These are phyloP conservation scores for Massospora cicadina DNA, from an alignment of 371 early-diverging fungal species.

Conservation along the genomic window DNA sequence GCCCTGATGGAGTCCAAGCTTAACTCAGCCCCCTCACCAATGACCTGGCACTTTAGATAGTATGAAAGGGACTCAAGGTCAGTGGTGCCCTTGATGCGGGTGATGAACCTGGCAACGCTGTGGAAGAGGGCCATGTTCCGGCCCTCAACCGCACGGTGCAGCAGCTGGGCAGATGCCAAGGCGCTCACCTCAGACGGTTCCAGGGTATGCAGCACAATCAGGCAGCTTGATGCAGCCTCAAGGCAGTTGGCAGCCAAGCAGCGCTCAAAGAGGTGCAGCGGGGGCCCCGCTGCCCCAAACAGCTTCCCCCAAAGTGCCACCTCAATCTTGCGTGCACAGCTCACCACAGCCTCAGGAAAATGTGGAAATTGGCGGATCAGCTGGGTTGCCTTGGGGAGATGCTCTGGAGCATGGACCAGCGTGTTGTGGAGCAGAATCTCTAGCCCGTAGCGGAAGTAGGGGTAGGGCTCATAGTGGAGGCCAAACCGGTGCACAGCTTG, in stretches of 20 bases:
- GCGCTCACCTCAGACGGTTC: conserved; percentile 18
- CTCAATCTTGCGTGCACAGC: conserved; percentile 80
- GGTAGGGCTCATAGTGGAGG: conserved; percentile 32
- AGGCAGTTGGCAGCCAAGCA: conserved; percentile 48
- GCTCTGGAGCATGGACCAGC: conserved; percentile 56
- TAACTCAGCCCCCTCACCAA: too few relatives aligned
- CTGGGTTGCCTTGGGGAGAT: conserved; percentile 39
- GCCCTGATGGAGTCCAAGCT: too few relatives aligned
- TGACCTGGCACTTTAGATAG: neutral
- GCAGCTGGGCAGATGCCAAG: neutral
- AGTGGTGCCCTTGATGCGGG: neutral
- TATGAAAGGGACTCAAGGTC: neutral
- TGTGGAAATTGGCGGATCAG: conserved; percentile 57
- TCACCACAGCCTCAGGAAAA: conserved; percentile 63
- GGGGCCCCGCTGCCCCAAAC: conserved; percentile 61
- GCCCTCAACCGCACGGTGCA: neutral
- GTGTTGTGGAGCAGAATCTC: conserved; percentile 71
- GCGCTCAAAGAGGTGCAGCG: conserved; percentile 56
- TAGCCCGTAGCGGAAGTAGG: conserved; percentile 67
- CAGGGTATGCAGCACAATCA: conserved; percentile 70
- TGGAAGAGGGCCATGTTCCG: conserved; percentile 1
- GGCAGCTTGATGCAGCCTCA: conserved; percentile 63
- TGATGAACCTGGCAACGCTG: conserved; percentile 1
- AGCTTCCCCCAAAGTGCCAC: conserved; percentile 74
- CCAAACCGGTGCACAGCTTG: conserved; percentile 2